phyloP scores from a whole-genome alignment of 257 asterid species.

The Solanum sejunctum region DNA sequence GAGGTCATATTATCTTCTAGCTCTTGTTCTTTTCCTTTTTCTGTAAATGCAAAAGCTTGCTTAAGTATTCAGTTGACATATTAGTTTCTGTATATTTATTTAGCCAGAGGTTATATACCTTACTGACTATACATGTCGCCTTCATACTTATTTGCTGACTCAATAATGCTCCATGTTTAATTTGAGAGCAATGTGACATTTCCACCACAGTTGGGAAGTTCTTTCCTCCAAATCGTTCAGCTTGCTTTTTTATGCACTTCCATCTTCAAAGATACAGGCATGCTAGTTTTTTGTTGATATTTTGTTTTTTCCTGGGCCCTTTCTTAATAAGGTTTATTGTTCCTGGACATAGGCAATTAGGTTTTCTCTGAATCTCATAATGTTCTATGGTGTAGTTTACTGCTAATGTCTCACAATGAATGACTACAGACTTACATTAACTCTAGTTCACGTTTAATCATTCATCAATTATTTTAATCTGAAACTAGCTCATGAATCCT shows the following conservation, averaged over 20 bases:
- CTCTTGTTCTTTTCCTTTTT: neutral
- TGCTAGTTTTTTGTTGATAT: neutral
- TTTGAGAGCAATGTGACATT: neutral
- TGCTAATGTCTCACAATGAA: neutral
- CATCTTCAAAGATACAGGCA: neutral
- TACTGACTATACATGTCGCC: neutral
- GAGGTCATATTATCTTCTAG: slow-evolving; percentile 43
- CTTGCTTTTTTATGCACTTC: neutral
- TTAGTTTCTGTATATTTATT: neutral
- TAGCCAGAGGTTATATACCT: neutral
- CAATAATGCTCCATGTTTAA: neutral
- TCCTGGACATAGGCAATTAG: neutral
- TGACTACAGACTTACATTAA: neutral
- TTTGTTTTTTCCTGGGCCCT: neutral
- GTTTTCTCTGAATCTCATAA: neutral
- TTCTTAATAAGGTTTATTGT: neutral
- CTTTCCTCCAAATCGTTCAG: neutral
- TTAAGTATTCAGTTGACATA: neutral
- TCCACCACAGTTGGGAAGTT: neutral
- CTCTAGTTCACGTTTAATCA: neutral
- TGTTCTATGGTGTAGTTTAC: neutral
- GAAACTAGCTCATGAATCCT: neutral
- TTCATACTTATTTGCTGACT: neutral
- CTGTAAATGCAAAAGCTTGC: neutral
- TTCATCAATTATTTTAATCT: neutral